Percentiles rank a stretch among this genome's conserved stretches.
These are phyloP conservation scores for Lipomyces anomalus DNA, from an alignment of 805 yeast genomes.

Conservation along the genomic window DNA sequence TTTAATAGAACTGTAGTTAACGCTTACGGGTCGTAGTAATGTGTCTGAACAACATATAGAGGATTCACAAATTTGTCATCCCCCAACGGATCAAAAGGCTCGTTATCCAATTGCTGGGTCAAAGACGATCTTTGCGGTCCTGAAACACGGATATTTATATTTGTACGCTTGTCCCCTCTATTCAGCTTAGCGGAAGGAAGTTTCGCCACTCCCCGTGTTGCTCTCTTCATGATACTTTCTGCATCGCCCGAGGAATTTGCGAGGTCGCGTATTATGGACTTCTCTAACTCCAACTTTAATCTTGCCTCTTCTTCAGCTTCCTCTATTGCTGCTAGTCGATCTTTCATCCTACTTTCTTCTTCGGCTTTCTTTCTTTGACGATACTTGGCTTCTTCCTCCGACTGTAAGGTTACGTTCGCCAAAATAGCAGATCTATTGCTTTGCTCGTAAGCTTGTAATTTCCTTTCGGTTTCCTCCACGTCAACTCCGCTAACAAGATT, in stretches of 20 bases:
- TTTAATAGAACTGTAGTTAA: constrained; percentile 31
- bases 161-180: too few species aligned
- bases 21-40: constrained; percentile 66
- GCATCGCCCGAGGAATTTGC: constrained; percentile 26
- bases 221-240: constrained; percentile 6
- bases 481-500: constrained; percentile 68
- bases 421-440: constrained; percentile 69
- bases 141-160: too few species aligned
- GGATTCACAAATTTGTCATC: constrained; percentile 68
- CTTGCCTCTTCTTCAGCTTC: constrained; percentile 21
- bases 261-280: constrained; percentile 33
- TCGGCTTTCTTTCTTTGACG: constrained; percentile 57
- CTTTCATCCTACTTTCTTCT: constrained; percentile 47
- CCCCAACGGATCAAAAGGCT: constrained; percentile 90
- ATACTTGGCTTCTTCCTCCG: constrained; percentile 63
- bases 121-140: too few species aligned
- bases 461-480: constrained; percentile 59
- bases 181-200: background rate
- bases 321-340: constrained; percentile 12
- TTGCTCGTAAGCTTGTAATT: constrained; percentile 56
- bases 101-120: constrained; percentile 25
- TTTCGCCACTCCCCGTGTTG: background rate
- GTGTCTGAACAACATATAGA: constrained; percentile 44
- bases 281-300: constrained; percentile 19
- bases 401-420: constrained; percentile 65